Base-by-base conservation (phyloP, 192 early-diverging fungal genomes). In the Coemansia sp. region DNA sequence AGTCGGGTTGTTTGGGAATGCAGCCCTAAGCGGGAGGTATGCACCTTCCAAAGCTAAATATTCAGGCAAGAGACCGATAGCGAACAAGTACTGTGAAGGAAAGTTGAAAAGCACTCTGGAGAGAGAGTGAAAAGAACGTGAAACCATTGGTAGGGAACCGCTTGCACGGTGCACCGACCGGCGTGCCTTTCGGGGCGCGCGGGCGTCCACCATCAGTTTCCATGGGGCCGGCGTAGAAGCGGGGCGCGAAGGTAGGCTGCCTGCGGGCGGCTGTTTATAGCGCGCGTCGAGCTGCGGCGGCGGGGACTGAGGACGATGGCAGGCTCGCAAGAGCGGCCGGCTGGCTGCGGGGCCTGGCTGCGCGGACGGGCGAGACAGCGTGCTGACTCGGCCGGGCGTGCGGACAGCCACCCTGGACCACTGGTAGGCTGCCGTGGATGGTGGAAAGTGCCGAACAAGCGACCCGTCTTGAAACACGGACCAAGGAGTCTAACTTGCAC, bases 21-120 rank as follows among this genome's bases (percentile, higher is more conserved):
- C 82, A 85, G 81, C 80, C 72, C 75, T 77, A 88, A 87, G 69
- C 76, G 84, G 86, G 85, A 80, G 85, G 82, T 85, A 87, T 83
- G 86, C 86, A 80, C 75, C 84, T 81, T 82, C 85, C 75, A 88
- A 86, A 67, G 84, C 85, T 88, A 86, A 88, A 87, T 88, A 88
- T 81, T 73, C 82, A 80, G 58, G 65, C 81, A 80, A 86, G 87
- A 87, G 84, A 86, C 87, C 83, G 83, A 88, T 88, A 88, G 83
- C 84, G 80, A 88, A 88, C 86, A 88, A 88, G 85, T 87, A 88
- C 87, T 81, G 82, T 86, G 84, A 89, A 81, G 83, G 86, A 88
- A 88, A 87, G 87, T 84, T 87, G 85, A 87, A 88, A 87, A 85
- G 82, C 70, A 85, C 82, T 85, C 84, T 85, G 83, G 83, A 88